Evolutionary conservation across 208 protist species (phyloP).

Genomic region (Trypanosoma vivax): DNA sequence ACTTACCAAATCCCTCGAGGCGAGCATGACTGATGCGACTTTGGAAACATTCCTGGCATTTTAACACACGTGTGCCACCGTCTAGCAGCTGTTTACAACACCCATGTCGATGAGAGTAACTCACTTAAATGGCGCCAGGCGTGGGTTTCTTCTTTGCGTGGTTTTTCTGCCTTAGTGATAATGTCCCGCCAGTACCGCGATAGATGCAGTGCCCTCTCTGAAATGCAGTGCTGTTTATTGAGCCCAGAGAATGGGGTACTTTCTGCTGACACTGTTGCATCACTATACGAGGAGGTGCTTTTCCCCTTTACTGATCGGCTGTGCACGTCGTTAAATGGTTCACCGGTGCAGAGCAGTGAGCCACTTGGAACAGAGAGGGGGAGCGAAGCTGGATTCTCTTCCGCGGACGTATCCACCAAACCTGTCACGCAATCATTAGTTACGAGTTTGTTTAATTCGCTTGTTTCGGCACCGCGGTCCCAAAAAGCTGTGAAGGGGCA

Average conservation of each 20-base stretch:
- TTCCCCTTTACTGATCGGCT: constrained; percentile 71
- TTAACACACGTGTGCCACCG: constrained; percentile 9
- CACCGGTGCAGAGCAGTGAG: not conserved
- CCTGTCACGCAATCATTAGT: constrained; percentile 2
- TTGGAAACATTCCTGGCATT: constrained; percentile 8
- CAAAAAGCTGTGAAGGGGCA: not conserved
- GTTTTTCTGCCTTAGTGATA: constrained; percentile 39
- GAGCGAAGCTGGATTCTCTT: not conserved
- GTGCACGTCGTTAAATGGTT: constrained; percentile 23
- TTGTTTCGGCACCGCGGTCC: constrained; percentile 3
- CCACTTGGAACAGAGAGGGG: not conserved
- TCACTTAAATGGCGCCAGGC: constrained; percentile 15
- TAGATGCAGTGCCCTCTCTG: constrained; percentile 39
- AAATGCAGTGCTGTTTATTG: constrained; percentile 56
- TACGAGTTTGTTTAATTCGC: constrained; percentile 11
- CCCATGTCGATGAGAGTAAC: not conserved
- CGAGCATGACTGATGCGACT: not conserved
- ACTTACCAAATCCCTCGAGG: not conserved
- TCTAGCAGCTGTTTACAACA: not conserved
- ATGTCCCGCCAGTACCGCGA: constrained; percentile 27
- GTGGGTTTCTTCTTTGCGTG: constrained; percentile 49
- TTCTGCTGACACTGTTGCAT: constrained; percentile 19
- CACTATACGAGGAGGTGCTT: constrained; percentile 66
- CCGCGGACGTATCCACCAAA: not conserved
- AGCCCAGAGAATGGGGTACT: constrained; percentile 35